phyloP scores from a whole-genome alignment of 78 protist species.

The Bigelowiella natans region DNA sequence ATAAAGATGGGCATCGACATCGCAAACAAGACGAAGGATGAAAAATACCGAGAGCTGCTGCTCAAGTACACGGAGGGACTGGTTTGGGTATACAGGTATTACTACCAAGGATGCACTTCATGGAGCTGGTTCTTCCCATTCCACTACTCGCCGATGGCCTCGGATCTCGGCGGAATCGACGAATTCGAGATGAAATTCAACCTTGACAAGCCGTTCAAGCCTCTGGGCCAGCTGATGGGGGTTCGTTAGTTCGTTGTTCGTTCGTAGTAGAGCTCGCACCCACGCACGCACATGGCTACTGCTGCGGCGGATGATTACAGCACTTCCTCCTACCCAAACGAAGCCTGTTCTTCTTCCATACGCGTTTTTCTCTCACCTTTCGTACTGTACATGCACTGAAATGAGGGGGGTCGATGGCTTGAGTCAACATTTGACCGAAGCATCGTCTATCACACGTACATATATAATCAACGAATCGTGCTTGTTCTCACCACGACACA shows the following conservation, averaged over 20 bases:
- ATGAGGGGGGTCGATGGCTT: too few relatives aligned
- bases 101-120: constrained; percentile 79
- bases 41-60: neutral
- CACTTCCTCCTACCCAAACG: too few relatives aligned
- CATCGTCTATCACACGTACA: too few relatives aligned
- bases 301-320: too few relatives aligned
- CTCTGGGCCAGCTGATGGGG: constrained; percentile 90
- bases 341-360: too few relatives aligned
- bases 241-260: too few relatives aligned
- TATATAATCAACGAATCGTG: too few relatives aligned
- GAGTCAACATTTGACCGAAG: too few relatives aligned
- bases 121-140: constrained; percentile 95
- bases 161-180: constrained; percentile 28
- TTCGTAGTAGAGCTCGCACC: constrained; percentile 61
- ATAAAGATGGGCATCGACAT: constrained; percentile 44
- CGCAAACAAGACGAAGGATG: neutral
- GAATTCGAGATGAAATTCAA: neutral
- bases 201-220: constrained; percentile 57
- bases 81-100: constrained; percentile 22
- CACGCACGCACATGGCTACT: too few relatives aligned
- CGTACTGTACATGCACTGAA: too few relatives aligned
- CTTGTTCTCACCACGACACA: too few relatives aligned
- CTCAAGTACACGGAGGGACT: neutral
- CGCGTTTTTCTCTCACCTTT: too few relatives aligned
- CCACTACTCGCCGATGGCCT: constrained; percentile 88